phyloP scores from a whole-genome alignment of 139 green algal species.

The Gonium pectorale region DNA sequence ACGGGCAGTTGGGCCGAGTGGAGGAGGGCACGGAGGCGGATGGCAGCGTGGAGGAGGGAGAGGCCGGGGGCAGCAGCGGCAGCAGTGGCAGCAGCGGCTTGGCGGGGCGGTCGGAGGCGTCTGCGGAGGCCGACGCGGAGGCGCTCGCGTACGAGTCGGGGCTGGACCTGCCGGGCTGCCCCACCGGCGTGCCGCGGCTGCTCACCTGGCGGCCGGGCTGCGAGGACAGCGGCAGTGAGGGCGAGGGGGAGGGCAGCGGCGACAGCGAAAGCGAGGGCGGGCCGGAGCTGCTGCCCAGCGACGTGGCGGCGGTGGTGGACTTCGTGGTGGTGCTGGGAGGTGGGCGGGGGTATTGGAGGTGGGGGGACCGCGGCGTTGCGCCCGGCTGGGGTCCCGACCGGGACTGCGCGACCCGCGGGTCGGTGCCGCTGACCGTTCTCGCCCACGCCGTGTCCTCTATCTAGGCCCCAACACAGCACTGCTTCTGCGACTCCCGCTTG shows the following conservation, averaged over 20 bases:
- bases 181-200: constrained; percentile 23
- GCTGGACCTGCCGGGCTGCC: neutral
- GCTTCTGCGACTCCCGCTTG: too few relatives aligned
- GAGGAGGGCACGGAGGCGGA: neutral
- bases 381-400: too few relatives aligned
- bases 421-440: too few relatives aligned
- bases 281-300: constrained; percentile 49
- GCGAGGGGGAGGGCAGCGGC: too few relatives aligned
- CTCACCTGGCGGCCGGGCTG: constrained; percentile 5
- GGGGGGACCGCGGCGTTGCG: too few relatives aligned
- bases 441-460: too few relatives aligned
- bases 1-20: neutral
- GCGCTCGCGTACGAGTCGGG: too few relatives aligned
- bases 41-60: neutral
- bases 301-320: constrained; percentile 76
- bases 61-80: neutral
- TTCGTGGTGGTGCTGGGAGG: constrained; percentile 88
- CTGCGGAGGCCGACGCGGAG: neutral
- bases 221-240: too few relatives aligned
- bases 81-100: too few relatives aligned
- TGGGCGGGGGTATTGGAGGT: constrained; percentile 25
- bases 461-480: too few relatives aligned
- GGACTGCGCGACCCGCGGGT: too few relatives aligned
- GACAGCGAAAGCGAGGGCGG: neutral
- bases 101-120: too few relatives aligned